A percentile compares a stretch with the other conserved stretches of the same genome.
phyloP scores from a whole-genome alignment of 495 filamentous ascomycete species.

The Penicillium longicatenatum region DNA sequence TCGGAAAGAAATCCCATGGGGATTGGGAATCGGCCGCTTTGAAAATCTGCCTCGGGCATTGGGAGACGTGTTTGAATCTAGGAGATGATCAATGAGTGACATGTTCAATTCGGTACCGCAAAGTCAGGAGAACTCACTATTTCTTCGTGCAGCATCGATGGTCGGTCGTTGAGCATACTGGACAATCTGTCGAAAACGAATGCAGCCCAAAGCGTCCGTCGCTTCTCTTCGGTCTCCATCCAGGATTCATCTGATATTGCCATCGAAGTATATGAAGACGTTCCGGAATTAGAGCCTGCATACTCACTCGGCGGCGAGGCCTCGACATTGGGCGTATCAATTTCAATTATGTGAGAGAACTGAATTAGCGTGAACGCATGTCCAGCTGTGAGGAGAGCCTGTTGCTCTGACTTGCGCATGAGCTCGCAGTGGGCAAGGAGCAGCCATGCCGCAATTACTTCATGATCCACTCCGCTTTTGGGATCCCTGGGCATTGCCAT shows the following conservation, averaged over 20 bases:
- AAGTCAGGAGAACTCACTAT: not conserved
- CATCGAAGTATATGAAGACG: not conserved
- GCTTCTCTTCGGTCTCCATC: conserved; percentile 47
- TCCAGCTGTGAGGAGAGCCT: conserved; percentile 57
- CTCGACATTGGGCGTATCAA: not conserved
- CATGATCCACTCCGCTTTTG: conserved; percentile 19
- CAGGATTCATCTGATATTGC: conserved; percentile 15
- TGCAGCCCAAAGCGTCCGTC: conserved; percentile 58
- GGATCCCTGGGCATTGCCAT: not conserved
- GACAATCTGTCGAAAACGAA: conserved; percentile 56
- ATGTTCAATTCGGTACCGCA: not conserved
- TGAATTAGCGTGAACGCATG: conserved; percentile 56
- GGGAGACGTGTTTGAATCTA: conserved; percentile 3
- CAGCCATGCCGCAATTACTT: conserved; percentile 58
- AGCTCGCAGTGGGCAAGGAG: conserved; percentile 56
- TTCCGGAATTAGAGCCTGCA: not conserved
- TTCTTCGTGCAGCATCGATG: conserved; percentile 50
- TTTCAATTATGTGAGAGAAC: conserved; percentile 19
- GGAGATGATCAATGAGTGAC: not conserved
- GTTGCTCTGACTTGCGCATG: conserved; percentile 44
- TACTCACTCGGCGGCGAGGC: not conserved
- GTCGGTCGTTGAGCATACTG: conserved; percentile 47
- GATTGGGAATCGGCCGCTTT: not conserved
- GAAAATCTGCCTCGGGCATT: conserved; percentile 2
- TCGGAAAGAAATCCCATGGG: conserved; percentile 4